phyloP scores from a whole-genome alignment of 768 basidiomycete species.

The Kwoniella heveanensis region DNA sequence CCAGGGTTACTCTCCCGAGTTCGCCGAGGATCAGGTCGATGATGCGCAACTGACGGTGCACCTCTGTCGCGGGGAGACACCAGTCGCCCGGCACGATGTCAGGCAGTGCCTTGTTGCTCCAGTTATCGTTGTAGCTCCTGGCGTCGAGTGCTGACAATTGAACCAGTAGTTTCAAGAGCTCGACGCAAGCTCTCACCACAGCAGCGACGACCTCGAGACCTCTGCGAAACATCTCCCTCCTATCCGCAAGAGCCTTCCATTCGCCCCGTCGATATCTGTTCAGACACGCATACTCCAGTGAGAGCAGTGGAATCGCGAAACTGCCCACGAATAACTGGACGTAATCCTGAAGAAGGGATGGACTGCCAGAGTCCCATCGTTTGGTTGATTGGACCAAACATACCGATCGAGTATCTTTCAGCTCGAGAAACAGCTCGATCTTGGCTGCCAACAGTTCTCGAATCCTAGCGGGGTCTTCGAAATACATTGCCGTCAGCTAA shows the following conservation, averaged over 20 bases:
- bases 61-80: background rate
- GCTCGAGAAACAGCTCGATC: background rate
- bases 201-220: background rate
- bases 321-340: conserved; percentile 1
- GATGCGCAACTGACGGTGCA: background rate
- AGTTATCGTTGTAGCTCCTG: too few species aligned
- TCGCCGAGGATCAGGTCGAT: conserved; percentile 10
- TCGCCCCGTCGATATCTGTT: background rate
- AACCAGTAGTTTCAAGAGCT: background rate
- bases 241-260: conserved; percentile 3
- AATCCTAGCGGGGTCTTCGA: background rate
- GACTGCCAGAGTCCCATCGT: background rate
- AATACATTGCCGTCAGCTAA: background rate
- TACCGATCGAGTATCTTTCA: background rate
- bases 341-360: background rate
- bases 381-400: background rate
- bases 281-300: conserved; percentile 6
- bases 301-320: conserved; percentile 1
- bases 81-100: background rate
- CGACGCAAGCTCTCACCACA: background rate
- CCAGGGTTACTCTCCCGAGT: background rate
- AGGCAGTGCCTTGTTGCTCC: too few species aligned
- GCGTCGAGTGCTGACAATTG: background rate
- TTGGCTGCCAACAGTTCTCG: conserved; percentile 3
- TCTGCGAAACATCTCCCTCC: background rate